phyloP scores from a whole-genome alignment of 1,139 yeast genomes.

The Wickerhamomyces sp. region DNA sequence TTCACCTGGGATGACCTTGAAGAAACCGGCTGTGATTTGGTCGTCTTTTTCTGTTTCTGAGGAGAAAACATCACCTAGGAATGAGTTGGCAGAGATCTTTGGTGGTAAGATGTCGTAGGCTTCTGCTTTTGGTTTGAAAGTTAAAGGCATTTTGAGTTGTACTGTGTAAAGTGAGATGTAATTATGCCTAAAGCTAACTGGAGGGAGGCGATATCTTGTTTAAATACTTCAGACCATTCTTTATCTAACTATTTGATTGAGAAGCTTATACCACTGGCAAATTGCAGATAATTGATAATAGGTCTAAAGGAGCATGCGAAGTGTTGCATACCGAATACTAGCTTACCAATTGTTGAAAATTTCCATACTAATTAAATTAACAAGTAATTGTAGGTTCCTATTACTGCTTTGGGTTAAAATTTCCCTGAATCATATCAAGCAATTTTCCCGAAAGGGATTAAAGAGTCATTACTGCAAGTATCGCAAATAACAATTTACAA shows the following conservation, averaged over 20 bases:
- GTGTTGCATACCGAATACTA: too few relatives aligned
- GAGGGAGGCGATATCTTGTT: too few relatives aligned
- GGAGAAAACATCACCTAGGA: slow-evolving; percentile 49
- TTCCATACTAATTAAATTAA: too few relatives aligned
- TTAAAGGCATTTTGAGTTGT: slow-evolving; percentile 53
- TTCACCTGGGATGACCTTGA: slow-evolving; percentile 56
- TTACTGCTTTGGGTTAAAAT: neutral
- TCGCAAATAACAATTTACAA: neutral
- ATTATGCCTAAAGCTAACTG: too few relatives aligned
- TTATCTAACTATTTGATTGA: neutral
- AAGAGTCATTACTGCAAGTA: neutral
- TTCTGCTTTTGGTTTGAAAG: slow-evolving; percentile 48
- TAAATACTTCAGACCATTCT: too few relatives aligned
- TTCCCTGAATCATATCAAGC: neutral
- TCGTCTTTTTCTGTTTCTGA: slow-evolving; percentile 45
- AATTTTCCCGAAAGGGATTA: slow-evolving; percentile 4
- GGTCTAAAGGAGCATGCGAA: too few relatives aligned
- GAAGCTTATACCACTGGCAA: neutral
- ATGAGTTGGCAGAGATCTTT: slow-evolving; percentile 48
- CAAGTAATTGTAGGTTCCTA: neutral
- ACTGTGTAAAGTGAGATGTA: too few relatives aligned
- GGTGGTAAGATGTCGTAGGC: slow-evolving; percentile 54
- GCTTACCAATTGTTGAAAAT: too few relatives aligned
- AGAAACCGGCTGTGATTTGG: slow-evolving; percentile 53
- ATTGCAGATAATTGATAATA: neutral